Base-by-base conservation (phyloP, 164 flowering plant species). In the Vitis rupestris region DNA sequence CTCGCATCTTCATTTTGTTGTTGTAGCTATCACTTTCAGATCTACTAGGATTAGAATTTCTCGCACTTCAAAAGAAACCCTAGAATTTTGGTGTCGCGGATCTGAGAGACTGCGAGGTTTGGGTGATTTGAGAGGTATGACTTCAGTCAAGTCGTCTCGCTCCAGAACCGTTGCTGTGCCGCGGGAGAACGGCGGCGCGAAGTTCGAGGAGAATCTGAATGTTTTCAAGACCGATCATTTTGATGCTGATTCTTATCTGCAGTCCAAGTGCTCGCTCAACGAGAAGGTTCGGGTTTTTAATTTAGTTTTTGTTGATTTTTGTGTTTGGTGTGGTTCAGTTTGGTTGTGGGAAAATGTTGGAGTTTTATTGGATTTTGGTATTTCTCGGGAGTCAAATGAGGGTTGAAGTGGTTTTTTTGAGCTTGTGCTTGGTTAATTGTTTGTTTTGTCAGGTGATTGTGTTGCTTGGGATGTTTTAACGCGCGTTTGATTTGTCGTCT, bases 191-290 rank as follows among this genome's bases (percentile, higher is more conserved):
- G 84, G 70, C 58, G 90, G 80, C 50, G 63, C 72, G 8, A 87
- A 84, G 76, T 70, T 93, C 49, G 97, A 89, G 70, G 97, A 92
- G 63, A 94, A 85, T 60, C 84, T 96, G 61, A 88, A 72, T 60
- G 82, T 84, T 14, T 93, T 96, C 84, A 92, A 81, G 82, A 75
- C 86, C 29, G 97, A 93, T 70, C 71, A 63, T 47, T 96, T 96
- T 69, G 94, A 96, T 72, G 88, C 99, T 48, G 93, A 96, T 52
- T 74, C 78, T 6, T 96, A 69, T 72, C 85, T 96, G 2, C 93
- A 91, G 81, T 85, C 97, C 66, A 90, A 91, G 72, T 96, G 98
- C 57, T 79, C 97, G 47, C 82, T 93, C 77, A 92, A 81, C 66
- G 99, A 96, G 67, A 96, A 93, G 97, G 99, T 96, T 61, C 31